Percentiles rank a stretch among this genome's conserved stretches.
These are phyloP conservation scores for Botrytis hyacinthi DNA, from an alignment of 2,329 filamentous ascomycete species.

Conservation along the genomic window DNA sequence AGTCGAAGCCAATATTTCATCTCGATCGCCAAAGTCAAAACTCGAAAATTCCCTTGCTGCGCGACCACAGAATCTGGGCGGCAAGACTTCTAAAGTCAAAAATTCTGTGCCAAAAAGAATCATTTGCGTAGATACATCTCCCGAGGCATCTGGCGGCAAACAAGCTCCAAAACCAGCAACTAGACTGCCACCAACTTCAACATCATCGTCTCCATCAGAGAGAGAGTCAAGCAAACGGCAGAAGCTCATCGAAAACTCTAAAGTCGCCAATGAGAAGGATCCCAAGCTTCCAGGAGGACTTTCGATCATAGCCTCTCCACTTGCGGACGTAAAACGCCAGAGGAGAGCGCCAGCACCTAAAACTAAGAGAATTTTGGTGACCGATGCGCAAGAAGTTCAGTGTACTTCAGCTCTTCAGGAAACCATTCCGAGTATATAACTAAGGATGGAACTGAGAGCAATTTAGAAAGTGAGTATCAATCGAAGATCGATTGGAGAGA, in stretches of 20 bases:
- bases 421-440: neutral
- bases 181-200: neutral
- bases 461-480: neutral
- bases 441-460: neutral
- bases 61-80: neutral
- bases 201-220: neutral
- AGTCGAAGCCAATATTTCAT: neutral
- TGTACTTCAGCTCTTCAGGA: neutral
- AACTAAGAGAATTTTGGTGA: neutral
- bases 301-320: neutral
- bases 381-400: neutral
- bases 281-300: neutral
- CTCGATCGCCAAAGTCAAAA: neutral
- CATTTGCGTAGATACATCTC: neutral
- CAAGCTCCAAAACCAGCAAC: neutral
- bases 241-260: neutral
- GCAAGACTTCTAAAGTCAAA: neutral
- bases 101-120: neutral
- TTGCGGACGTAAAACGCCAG: neutral
- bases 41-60: neutral
- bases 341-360: neutral
- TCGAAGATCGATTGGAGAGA: neutral
- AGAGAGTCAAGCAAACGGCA: neutral
- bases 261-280: neutral
- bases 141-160: neutral